Evolutionary conservation across 2,329 filamentous ascomycete species (phyloP).

Genomic region (Scytalidium sp.): DNA sequence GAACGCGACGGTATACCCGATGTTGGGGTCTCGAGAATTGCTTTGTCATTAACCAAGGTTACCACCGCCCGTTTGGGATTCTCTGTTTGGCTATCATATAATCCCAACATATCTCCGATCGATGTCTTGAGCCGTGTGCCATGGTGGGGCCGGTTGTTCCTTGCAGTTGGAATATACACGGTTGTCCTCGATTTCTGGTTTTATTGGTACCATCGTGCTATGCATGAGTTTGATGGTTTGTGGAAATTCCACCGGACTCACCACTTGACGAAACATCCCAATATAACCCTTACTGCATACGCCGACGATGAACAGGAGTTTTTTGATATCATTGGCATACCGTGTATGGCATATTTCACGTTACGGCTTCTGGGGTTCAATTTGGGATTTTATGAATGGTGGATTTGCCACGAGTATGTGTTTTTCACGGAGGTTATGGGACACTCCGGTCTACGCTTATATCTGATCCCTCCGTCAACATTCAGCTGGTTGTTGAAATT

Average conservation of each 20-base stretch:
- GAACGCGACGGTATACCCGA: constrained; percentile 33
- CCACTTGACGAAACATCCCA: constrained; percentile 30
- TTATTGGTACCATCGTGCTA: constrained; percentile 27
- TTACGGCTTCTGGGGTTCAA: constrained; percentile 31
- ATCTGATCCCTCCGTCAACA: constrained; percentile 30
- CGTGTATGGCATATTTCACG: constrained; percentile 22
- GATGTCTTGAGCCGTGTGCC: constrained; percentile 7
- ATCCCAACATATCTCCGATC: no score
- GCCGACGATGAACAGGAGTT: constrained; percentile 29
- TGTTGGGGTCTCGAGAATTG: constrained; percentile 20
- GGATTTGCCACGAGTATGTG: constrained; percentile 43
- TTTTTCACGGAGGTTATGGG: constrained; percentile 37
- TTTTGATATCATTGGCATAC: constrained; percentile 27
- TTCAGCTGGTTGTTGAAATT: constrained; percentile 32
- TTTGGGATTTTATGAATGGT: constrained; percentile 45
- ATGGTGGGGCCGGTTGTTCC: constrained; percentile 24
- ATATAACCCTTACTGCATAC: constrained; percentile 27
- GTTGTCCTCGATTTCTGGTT: constrained; percentile 29
- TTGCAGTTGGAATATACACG: constrained; percentile 27
- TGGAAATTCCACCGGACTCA: constrained; percentile 30
- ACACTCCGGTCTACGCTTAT: constrained; percentile 36
- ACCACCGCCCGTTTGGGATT: constrained; percentile 19
- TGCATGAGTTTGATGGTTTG: constrained; percentile 25
- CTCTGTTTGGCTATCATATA: constrained; percentile 24
- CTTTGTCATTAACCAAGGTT: constrained; percentile 18